phyloP scores from a whole-genome alignment of 192 early-diverging fungal species.

The Spinellus fusiger region DNA sequence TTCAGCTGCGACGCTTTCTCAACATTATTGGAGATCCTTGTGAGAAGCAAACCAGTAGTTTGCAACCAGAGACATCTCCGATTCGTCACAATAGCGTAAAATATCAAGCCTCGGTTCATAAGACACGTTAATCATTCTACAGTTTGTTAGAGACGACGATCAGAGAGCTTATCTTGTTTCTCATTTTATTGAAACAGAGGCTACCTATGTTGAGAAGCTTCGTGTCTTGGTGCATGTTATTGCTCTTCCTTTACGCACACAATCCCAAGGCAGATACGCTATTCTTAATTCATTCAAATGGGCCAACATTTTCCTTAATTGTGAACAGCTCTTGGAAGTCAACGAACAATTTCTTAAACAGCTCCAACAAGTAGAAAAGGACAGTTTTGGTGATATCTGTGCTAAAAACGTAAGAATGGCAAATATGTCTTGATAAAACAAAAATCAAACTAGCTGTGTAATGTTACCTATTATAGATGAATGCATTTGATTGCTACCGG shows the following conservation, averaged over 20 bases:
- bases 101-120: too few relatives aligned
- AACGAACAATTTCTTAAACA: slow-evolving; percentile 48
- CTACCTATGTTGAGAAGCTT: slow-evolving; percentile 54
- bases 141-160: slow-evolving; percentile 25
- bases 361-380: background rate
- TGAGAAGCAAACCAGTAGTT: background rate
- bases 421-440: background rate
- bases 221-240: slow-evolving; percentile 47
- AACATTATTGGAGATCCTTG: slow-evolving; percentile 10
- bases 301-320: slow-evolving; percentile 56
- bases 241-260: slow-evolving; percentile 47
- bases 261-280: slow-evolving; percentile 38
- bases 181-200: slow-evolving; percentile 55
- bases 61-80: background rate
- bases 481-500: slow-evolving; percentile 54
- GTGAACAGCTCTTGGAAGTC: slow-evolving; percentile 47
- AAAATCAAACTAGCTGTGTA: background rate
- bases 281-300: slow-evolving; percentile 53
- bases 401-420: slow-evolving; percentile 19
- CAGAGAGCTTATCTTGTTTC: slow-evolving; percentile 45
- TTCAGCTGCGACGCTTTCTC: slow-evolving; percentile 17
- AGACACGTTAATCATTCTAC: background rate
- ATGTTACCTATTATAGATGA: slow-evolving; percentile 40
- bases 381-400: slow-evolving; percentile 41
- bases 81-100: background rate